Conservation (phyloP, 116 monocot species). For the Posidonia oceanica region DNA sequence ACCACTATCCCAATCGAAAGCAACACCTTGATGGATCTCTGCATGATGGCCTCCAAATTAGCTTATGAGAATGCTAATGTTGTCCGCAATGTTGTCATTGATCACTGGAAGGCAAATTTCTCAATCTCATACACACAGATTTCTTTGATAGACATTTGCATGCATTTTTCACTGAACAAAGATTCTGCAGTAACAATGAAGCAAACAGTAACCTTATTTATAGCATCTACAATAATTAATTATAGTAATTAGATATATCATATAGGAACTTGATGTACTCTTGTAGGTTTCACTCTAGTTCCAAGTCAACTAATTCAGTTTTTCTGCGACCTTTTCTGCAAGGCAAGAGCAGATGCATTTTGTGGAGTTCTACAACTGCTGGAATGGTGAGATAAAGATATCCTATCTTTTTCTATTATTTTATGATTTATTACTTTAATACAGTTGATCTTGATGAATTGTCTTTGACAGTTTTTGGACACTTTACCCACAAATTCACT, state of each 20-base stretch:
- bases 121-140: too few relatives aligned
- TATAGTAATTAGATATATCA: too few relatives aligned
- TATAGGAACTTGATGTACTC: background rate
- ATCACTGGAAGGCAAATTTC: conserved; percentile 25
- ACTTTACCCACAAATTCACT: too few relatives aligned
- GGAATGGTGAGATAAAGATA: conserved; percentile 18
- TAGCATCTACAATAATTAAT: too few relatives aligned
- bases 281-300: background rate
- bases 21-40: conserved; percentile 2
- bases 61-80: conserved; percentile 28
- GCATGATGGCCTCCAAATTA: conserved; percentile 28
- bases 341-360: conserved; percentile 21
- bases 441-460: background rate
- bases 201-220: too few relatives aligned
- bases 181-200: too few relatives aligned
- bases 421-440: background rate
- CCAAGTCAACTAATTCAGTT: background rate
- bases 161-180: too few relatives aligned
- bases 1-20: background rate
- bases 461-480: too few relatives aligned
- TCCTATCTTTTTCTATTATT: background rate
- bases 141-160: too few relatives aligned
- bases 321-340: background rate
- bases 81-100: conserved; percentile 15
- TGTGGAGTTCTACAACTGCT: conserved; percentile 23